Evolutionary conservation across 31 red algal species (phyloP), one percentile per base, ranked within the genome.

Genomic region (Endocladia muricata): DNA sequence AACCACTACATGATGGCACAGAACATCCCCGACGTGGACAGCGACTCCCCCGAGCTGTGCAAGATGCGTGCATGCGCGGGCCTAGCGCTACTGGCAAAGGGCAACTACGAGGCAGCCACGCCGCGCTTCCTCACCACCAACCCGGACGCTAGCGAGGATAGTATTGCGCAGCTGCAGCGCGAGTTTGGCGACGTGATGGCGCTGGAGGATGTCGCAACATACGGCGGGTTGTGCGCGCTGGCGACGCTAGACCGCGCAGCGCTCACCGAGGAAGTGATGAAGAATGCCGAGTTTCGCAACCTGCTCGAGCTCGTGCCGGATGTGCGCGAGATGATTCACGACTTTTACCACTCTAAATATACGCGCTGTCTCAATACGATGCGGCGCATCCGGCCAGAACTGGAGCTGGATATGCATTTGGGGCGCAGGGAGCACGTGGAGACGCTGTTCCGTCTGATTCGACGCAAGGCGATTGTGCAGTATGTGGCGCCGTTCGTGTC

Each of bases 141-240:
- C 29, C 70, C 61, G 25, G 77, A 77, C 26, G 55, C 84, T 1
- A 79, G 49, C 21, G 80, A 94, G 59, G 91, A 88, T 3, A 74
- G 54, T 40, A 68, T 83, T 34, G 78, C 54, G 11, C 60, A 26
- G 3, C 37, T 92, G 56, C 73, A 71, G 37, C 39, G 78, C 6
- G 79, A 76, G 34, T 84, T 97, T 38, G 83, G 82, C n/a, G 84
- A 97, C 74, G 42, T 86, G 48, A 68, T 97, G 19, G 72, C 82
- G 15, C 67, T 91, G 25, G 96, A 98, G 33, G 96, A 98, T 41
- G 79, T 98, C 44, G 92, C 88, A 17, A 68, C 74, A 1, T 94
- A 92, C 42, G 96, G 86, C 2, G 91, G 79, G 3, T 83, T 98
- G 9, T 87, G 86, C 61, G 91, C 91, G 19, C 72, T 98, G 32